Conservation (phyloP, 495 filamentous ascomycete species). For the Evansstolkia leycettana region DNA sequence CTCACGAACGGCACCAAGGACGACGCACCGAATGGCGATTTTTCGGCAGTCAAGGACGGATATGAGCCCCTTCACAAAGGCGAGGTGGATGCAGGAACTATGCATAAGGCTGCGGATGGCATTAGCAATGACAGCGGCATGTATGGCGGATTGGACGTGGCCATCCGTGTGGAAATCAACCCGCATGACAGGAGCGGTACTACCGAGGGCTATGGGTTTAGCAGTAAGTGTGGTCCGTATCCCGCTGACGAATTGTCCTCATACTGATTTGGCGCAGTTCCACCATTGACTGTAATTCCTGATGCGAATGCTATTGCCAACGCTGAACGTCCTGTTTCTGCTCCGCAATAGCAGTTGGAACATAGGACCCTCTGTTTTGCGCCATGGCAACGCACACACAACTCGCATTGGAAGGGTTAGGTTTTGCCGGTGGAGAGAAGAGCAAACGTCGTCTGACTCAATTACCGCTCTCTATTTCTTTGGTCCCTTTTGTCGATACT, state of each 20-base stretch:
- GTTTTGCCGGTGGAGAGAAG: too few species aligned
- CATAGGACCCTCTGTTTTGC: too few species aligned
- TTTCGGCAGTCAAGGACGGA: slow-evolving; percentile 37
- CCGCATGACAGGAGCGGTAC: slow-evolving; percentile 48
- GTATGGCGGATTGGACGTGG: slow-evolving; percentile 54
- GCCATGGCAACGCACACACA: too few species aligned
- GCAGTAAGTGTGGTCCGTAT: slow-evolving; percentile 22
- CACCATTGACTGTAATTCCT: slow-evolving; percentile 11
- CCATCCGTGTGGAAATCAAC: slow-evolving; percentile 58
- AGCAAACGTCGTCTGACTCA: too few species aligned
- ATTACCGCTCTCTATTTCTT: slow-evolving; percentile 5
- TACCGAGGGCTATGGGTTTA: slow-evolving; percentile 59
- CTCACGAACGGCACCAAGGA: slow-evolving; percentile 11
- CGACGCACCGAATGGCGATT: background rate
- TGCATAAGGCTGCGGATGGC: slow-evolving; percentile 46
- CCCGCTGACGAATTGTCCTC: background rate
- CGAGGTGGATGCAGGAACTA: slow-evolving; percentile 52
- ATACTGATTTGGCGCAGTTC: slow-evolving; percentile 11
- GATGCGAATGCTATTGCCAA: background rate
- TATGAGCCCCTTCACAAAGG: slow-evolving; percentile 51
- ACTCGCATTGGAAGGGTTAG: too few species aligned
- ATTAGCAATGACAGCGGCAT: slow-evolving; percentile 36
- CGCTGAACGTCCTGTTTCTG: too few species aligned
- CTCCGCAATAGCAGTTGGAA: too few species aligned
- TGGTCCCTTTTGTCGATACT: slow-evolving; percentile 1